Evolutionary conservation across 2,329 filamentous ascomycete species (phyloP).

Genomic region (Cordyceps javanica): DNA sequence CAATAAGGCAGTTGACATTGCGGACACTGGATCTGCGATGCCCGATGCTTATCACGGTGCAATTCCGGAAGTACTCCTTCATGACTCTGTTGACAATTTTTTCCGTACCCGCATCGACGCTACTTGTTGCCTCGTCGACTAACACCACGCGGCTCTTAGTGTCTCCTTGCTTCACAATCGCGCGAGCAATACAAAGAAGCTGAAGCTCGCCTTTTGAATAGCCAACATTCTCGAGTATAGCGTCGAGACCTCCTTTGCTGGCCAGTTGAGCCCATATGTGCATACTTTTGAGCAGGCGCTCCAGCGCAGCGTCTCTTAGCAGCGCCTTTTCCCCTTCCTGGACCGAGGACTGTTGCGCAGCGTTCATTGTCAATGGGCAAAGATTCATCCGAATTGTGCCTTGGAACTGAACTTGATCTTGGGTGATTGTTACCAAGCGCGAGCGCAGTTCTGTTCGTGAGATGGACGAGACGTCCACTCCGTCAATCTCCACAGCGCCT

Average conservation of each 20-base stretch:
- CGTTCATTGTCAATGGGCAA: neutral
- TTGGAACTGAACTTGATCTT: constrained; percentile 18
- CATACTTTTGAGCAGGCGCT: neutral
- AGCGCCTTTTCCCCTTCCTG: neutral
- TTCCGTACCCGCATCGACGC: neutral
- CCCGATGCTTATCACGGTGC: neutral
- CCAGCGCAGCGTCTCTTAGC: too few relatives aligned
- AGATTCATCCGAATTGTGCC: neutral
- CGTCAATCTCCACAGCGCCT: constrained; percentile 36
- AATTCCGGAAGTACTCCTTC: neutral
- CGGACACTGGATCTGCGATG: neutral
- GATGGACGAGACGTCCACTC: constrained; percentile 29
- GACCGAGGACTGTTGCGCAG: too few relatives aligned
- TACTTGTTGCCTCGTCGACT: constrained; percentile 10
- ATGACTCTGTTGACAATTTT: neutral
- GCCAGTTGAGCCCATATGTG: constrained; percentile 19
- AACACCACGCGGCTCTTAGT: constrained; percentile 8
- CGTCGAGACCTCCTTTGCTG: constrained; percentile 22
- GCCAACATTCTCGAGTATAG: constrained; percentile 34
- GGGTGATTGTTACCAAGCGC: constrained; percentile 41
- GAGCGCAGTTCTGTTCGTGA: constrained; percentile 34
- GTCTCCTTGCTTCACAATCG: constrained; percentile 35
- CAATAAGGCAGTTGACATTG: too few relatives aligned
- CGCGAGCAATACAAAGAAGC: constrained; percentile 53
- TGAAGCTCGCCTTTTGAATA: constrained; percentile 53